phyloP scores from a whole-genome alignment of 768 basidiomycete genomes.

The Leccinum variicolor region DNA sequence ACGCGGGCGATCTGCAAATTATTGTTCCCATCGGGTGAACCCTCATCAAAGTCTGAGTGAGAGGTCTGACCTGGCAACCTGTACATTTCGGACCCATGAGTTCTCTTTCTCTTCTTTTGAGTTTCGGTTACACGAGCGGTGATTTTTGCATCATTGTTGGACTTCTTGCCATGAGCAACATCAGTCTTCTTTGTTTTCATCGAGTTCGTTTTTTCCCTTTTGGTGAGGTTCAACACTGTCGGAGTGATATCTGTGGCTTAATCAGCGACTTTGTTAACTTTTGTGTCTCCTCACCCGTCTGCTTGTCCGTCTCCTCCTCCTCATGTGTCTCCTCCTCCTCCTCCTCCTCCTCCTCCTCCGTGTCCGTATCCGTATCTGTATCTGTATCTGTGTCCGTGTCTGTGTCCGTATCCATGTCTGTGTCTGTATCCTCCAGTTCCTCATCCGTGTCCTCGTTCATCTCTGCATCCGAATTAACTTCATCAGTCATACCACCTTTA shows the following conservation, averaged over 20 bases:
- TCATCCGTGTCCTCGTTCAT: not conserved
- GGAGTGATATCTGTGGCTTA: not conserved
- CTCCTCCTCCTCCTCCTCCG: no score
- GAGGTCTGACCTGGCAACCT: constrained; percentile 8
- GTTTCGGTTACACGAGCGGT: not conserved
- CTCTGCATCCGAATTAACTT: not conserved
- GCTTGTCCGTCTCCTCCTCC: not conserved
- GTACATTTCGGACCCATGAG: constrained; percentile 33
- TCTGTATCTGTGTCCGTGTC: no score
- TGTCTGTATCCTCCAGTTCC: no score
- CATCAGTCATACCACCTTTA: not conserved
- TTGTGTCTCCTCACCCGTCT: not conserved
- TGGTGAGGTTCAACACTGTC: not conserved
- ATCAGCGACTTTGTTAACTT: not conserved
- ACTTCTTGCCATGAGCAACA: not conserved
- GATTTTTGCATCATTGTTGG: not conserved
- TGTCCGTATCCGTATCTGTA: no score
- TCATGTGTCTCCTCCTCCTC: not conserved
- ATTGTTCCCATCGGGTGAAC: constrained; percentile 92
- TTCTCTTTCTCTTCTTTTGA: not conserved
- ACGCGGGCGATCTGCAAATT: constrained; percentile 77
- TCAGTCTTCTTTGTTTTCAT: not conserved
- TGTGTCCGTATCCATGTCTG: no score
- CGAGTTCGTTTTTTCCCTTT: not conserved
- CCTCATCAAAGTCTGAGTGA: constrained; percentile 80